Percentiles rank a stretch among this genome's conserved stretches.
Evolutionary conservation across 2,329 filamentous ascomycete species (phyloP).

Genomic region (Simplicillium aogashimaense): DNA sequence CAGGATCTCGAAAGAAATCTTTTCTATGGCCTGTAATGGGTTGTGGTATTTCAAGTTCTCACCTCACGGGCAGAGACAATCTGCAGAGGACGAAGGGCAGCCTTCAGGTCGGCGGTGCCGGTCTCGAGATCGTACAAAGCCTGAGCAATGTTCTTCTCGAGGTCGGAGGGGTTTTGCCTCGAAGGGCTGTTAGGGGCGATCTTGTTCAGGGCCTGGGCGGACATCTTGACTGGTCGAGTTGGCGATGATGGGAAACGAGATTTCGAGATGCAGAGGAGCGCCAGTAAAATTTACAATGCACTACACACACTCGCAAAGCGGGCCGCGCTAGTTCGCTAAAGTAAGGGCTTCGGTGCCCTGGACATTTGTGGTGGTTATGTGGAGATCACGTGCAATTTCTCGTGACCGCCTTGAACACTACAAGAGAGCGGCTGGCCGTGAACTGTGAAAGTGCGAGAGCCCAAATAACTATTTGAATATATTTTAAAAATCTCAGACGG

Average conservation of each 20-base stretch:
- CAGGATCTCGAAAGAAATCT: conserved; percentile 26
- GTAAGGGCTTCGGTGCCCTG: conserved; percentile 30
- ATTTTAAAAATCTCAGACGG: no score
- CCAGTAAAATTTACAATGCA: no score
- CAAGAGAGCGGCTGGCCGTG: no score
- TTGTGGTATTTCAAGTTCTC: conserved; percentile 44
- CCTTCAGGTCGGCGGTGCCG: conserved; percentile 97
- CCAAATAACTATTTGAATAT: no score
- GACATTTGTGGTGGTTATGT: conserved; percentile 2
- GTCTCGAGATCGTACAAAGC: conserved; percentile 98
- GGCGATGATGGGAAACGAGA: conserved; percentile 13
- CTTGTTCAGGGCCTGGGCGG: conserved; percentile 79
- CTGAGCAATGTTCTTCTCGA: conserved; percentile 92
- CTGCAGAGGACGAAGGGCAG: conserved; percentile 92
- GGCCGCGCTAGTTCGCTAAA: conserved; percentile 20
- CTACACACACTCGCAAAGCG: conserved; percentile 3
- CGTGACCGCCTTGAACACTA: no score
- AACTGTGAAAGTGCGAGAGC: no score
- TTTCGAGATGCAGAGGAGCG: no score
- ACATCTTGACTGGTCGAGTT: conserved; percentile 45
- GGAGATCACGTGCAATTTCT: no score
- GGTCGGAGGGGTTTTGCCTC: conserved; percentile 90
- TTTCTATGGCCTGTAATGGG: conserved; percentile 7
- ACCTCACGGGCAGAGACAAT: conserved; percentile 99
- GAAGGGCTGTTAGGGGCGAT: conserved; percentile 96